Conservation (phyloP, 148 eudicot genomes). For the Vaccinium myrtillus region DNA sequence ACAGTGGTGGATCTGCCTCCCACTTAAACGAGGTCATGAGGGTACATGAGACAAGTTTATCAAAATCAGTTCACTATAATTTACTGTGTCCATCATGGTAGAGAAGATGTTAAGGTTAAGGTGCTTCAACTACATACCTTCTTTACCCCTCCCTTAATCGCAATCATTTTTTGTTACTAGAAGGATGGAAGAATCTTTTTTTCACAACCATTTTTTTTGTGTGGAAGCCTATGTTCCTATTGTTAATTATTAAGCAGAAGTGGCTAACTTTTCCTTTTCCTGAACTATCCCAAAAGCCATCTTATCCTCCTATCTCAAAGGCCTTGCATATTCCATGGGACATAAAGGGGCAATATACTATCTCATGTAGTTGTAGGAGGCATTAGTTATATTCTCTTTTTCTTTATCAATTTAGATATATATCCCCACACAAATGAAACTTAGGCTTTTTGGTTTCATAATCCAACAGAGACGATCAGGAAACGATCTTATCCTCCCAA, state of each 20-base stretch:
- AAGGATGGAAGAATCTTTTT: not conserved
- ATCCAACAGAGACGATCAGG: not conserved
- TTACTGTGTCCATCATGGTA: not conserved
- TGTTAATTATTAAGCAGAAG: not conserved
- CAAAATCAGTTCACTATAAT: not conserved
- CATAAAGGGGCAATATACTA: not conserved
- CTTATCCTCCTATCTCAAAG: conserved; percentile 1
- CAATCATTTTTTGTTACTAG: not conserved
- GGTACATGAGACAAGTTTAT: no score
- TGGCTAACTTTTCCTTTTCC: not conserved
- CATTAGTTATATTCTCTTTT: not conserved
- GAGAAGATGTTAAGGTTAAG: not conserved
- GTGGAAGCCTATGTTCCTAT: not conserved
- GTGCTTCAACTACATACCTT: not conserved
- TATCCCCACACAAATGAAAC: not conserved
- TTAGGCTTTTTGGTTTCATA: not conserved
- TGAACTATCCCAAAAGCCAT: not conserved
- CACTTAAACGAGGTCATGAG: no score
- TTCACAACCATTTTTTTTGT: not conserved
- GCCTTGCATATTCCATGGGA: not conserved
- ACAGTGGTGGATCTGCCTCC: no score
- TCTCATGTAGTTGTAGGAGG: not conserved
- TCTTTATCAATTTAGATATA: not conserved
- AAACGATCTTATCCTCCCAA: not conserved
- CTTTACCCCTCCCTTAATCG: not conserved